Conservation (phyloP, 257 asterid species). For the Forsythia viridissima region DNA sequence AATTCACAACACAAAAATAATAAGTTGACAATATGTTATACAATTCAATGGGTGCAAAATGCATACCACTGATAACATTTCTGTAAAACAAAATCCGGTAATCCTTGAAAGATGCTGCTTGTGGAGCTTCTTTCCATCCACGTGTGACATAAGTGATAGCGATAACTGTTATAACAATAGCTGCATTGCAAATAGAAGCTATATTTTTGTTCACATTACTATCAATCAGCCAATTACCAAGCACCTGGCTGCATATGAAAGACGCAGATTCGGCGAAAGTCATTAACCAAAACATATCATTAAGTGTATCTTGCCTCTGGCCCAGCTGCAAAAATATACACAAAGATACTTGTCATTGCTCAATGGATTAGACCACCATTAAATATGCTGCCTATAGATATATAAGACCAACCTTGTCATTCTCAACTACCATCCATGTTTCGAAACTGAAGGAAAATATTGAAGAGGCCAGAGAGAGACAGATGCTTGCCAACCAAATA, state of each 20-base stretch:
- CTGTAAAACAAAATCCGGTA: conserved; percentile 49
- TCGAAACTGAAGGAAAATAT: conserved; percentile 77
- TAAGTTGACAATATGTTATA: neutral
- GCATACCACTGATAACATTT: conserved; percentile 58
- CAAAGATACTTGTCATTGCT: neutral
- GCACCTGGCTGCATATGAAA: conserved; percentile 64
- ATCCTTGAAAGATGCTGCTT: conserved; percentile 45
- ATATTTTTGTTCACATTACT: conserved; percentile 42
- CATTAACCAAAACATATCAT: conserved; percentile 98
- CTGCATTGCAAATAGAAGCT: conserved; percentile 45
- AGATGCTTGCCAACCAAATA: conserved; percentile 62
- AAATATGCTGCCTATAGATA: conserved; percentile 12
- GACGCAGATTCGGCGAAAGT: conserved; percentile 67
- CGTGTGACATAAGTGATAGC: conserved; percentile 46
- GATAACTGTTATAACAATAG: conserved; percentile 50
- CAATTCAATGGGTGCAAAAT: conserved; percentile 6
- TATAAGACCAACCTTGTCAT: conserved; percentile 62
- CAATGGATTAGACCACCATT: conserved; percentile 7
- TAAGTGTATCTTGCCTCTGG: conserved; percentile 79
- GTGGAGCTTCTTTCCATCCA: conserved; percentile 65
- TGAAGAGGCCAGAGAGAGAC: conserved; percentile 72
- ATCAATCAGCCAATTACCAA: conserved; percentile 70
- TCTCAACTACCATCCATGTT: conserved; percentile 89
- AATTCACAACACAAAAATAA: neutral
- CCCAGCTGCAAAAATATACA: conserved; percentile 59